Evolutionary conservation across 2,329 filamentous ascomycete species (phyloP).

Genomic region (Monilinia vaccinii-corymbosi): DNA sequence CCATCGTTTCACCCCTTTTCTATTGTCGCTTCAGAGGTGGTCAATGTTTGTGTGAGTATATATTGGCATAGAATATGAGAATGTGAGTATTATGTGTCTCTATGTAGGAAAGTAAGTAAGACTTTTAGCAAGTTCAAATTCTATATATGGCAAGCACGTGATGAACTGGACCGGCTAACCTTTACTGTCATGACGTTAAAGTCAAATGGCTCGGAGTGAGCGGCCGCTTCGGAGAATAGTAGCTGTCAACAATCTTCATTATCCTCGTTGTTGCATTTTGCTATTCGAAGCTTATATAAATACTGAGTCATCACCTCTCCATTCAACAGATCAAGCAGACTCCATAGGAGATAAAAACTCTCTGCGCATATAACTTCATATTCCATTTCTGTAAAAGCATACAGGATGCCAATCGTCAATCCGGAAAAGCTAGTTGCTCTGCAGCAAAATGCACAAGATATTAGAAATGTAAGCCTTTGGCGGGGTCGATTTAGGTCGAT

Average conservation of each 20-base stretch:
- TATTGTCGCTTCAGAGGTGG: too few species aligned
- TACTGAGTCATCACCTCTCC: background rate
- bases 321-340: background rate
- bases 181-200: background rate
- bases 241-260: background rate
- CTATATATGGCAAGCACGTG: too few species aligned
- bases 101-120: too few species aligned
- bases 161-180: too few species aligned
- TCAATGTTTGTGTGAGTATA: too few species aligned
- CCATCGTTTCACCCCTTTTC: too few species aligned
- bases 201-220: background rate
- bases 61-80: too few species aligned
- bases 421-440: conserved; percentile 85
- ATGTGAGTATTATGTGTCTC: too few species aligned
- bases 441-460: conserved; percentile 77
- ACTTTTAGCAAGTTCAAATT: too few species aligned
- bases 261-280: background rate
- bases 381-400: background rate
- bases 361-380: background rate
- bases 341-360: background rate
- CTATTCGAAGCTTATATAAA: background rate
- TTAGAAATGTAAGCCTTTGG: conserved; percentile 68
- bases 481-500: conserved; percentile 15
- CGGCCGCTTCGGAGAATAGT: background rate
- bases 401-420: conserved; percentile 77